Percentiles rank a stretch among this genome's conserved stretches.
Conservation (phyloP, 164 flowering plant genomes). For the Magnolia sinica region DNA sequence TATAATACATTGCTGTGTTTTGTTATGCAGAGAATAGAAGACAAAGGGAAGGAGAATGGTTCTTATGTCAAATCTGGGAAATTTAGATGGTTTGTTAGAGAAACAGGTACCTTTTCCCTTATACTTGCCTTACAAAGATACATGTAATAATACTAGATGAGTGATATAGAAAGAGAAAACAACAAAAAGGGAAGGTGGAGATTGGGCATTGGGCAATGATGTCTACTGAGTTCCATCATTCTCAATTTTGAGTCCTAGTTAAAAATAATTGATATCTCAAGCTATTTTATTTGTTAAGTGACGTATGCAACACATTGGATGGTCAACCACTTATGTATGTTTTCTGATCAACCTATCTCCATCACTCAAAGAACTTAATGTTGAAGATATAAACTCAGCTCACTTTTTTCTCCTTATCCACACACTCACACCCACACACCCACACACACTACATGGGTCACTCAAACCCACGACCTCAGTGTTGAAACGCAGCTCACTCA, state of each 20-base stretch:
- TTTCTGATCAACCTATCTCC: neutral
- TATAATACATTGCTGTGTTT: neutral
- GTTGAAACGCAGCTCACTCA: neutral
- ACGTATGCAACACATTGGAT: neutral
- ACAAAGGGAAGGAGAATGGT: slow-evolving; percentile 88
- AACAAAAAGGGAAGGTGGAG: neutral
- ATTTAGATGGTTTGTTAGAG: slow-evolving; percentile 88
- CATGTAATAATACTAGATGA: neutral
- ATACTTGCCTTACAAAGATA: neutral
- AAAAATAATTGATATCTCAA: neutral
- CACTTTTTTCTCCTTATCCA: neutral
- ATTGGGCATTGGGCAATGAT: neutral
- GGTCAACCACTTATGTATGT: neutral
- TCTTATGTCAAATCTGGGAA: slow-evolving; percentile 63
- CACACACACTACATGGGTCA: too few species aligned
- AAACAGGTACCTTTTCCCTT: slow-evolving; percentile 57
- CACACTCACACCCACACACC: too few species aligned
- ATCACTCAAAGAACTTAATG: neutral
- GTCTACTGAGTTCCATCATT: neutral
- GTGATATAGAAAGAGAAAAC: neutral
- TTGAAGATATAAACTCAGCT: neutral
- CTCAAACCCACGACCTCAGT: too few species aligned
- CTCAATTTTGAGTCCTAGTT: neutral
- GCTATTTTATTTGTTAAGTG: neutral
- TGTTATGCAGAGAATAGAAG: slow-evolving; percentile 72